Evolutionary conservation across 2,329 filamentous ascomycete genomes (phyloP).

Genomic region (Clonostachys rosea): DNA sequence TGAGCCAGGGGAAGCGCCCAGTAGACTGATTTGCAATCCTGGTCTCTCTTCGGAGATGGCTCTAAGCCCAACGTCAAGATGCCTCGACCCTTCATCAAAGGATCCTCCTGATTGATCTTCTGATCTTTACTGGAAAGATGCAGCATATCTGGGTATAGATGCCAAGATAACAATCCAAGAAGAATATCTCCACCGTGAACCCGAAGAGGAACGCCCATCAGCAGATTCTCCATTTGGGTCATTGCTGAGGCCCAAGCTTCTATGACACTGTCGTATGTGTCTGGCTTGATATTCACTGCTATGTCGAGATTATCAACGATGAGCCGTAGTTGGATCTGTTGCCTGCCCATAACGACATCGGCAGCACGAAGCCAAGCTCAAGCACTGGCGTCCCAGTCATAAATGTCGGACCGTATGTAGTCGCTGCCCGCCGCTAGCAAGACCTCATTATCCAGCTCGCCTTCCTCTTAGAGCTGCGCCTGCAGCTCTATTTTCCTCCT

Average conservation of each 20-base stretch:
- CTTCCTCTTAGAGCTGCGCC: not conserved
- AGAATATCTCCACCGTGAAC: not conserved
- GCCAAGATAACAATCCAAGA: slow-evolving; percentile 1
- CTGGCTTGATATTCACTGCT: not conserved
- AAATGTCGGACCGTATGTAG: slow-evolving; percentile 16
- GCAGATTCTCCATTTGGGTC: not conserved
- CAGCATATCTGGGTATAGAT: slow-evolving; percentile 1
- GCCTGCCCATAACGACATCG: slow-evolving; percentile 14
- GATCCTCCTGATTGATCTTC: not conserved
- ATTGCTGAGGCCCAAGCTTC: slow-evolving; percentile 1
- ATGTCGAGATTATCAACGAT: not conserved
- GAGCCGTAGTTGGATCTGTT: not conserved
- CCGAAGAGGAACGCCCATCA: not conserved
- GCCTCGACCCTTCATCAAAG: not conserved
- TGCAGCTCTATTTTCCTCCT: slow-evolving; percentile 8
- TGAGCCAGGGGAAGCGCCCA: slow-evolving; percentile 1
- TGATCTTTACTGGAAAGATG: not conserved
- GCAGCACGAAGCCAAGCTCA: slow-evolving; percentile 28
- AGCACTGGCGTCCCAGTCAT: slow-evolving; percentile 28
- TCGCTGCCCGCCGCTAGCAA: slow-evolving; percentile 6
- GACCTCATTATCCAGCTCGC: not conserved
- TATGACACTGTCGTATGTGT: not conserved
- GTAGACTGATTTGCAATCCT: not conserved
- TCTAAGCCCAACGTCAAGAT: slow-evolving; percentile 1
- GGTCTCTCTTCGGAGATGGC: not conserved